These are phyloP conservation scores for Exophiala sp. DNA, from an alignment of 2,329 filamentous ascomycete genomes.

Conservation along the genomic window DNA sequence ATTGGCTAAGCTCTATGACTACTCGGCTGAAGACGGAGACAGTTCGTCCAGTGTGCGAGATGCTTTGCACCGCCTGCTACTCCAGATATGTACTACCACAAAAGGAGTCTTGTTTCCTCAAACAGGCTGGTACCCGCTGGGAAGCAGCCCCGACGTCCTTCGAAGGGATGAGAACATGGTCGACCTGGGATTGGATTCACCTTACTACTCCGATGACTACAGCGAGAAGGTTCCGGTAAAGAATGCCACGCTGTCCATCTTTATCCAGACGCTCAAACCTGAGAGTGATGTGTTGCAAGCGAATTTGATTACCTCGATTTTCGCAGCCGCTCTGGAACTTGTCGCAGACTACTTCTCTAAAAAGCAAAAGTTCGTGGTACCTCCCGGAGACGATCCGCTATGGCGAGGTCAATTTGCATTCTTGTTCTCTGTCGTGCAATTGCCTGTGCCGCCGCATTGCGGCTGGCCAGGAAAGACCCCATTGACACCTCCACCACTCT, in stretches of 20 bases:
- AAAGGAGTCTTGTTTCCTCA: constrained; percentile 68
- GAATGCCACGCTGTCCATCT: constrained; percentile 72
- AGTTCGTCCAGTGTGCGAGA: constrained; percentile 54
- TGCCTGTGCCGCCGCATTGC: constrained; percentile 65
- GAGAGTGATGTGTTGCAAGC: constrained; percentile 76
- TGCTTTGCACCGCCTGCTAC: constrained; percentile 67
- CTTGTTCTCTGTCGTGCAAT: constrained; percentile 70
- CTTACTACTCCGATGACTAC: constrained; percentile 65
- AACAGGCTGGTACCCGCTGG: constrained; percentile 77
- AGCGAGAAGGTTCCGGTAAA: constrained; percentile 63
- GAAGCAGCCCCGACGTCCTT: constrained; percentile 54
- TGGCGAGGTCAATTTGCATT: constrained; percentile 94
- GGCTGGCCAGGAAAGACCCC: constrained; percentile 59
- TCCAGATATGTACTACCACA: constrained; percentile 66
- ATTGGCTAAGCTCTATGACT: constrained; percentile 64
- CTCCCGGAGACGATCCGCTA: constrained; percentile 84
- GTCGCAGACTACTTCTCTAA: constrained; percentile 79
- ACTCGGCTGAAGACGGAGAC: constrained; percentile 41
- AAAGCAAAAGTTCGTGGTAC: constrained; percentile 74
- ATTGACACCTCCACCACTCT: constrained; percentile 67
- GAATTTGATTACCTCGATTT: constrained; percentile 73
- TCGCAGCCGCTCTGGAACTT: constrained; percentile 75
- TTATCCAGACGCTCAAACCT: constrained; percentile 71
- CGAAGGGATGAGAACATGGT: constrained; percentile 47
- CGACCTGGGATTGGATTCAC: constrained; percentile 61